Base-by-base conservation (phyloP, 306 rosid genomes). In the Prunus campanulata region DNA sequence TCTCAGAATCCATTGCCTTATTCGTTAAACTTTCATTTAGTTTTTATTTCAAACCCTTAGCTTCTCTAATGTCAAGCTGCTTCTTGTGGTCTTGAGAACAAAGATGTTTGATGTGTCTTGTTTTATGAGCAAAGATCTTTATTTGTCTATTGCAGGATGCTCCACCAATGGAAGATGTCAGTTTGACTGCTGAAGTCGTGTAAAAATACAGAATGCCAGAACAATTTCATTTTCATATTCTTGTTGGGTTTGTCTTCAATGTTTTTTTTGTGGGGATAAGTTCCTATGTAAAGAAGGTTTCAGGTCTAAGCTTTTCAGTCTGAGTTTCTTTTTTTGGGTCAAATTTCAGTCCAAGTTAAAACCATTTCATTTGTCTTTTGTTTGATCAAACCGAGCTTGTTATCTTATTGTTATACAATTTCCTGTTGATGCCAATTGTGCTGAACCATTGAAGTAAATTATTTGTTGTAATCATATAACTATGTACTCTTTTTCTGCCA, bases 231-330 rank as follows among this genome's bases (percentile, higher is more conserved):
- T 77, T 61, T 81, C 82, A 44, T 74, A 56, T 67, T 77, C 70
- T 67, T 77, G 64, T 20, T 71, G 85, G 82, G 80, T 74, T 74
- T 86, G 89, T 85, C 84, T 84, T 74, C 75, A 68, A 78, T 79
- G 81, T 80, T 77, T 65, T 57, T 72, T 81, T 79, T 77, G 66
- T 25, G 82, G 85, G 84, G 78, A 78, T 66, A 82, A 39, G 44
- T 81, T 82, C 80, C 77, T 79, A 60, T 87, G 79, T 83, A 80
- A 80, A 82, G 85, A 74, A 79, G 56, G 56, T 68, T 75, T 49
- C 74, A 55, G 74, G 47, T 83, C 80, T 52, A 77, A 73, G 46
- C 79, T 63, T 82, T 61, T 64, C 54, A 19, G 71, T 83, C 56
- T 79, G 62, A 39, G 44, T 39, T 39, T 39, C 9, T 6, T 7